These are phyloP conservation scores for Gymnopilus dilepis DNA, from an alignment of 768 basidiomycete genomes.

Conservation along the genomic window DNA sequence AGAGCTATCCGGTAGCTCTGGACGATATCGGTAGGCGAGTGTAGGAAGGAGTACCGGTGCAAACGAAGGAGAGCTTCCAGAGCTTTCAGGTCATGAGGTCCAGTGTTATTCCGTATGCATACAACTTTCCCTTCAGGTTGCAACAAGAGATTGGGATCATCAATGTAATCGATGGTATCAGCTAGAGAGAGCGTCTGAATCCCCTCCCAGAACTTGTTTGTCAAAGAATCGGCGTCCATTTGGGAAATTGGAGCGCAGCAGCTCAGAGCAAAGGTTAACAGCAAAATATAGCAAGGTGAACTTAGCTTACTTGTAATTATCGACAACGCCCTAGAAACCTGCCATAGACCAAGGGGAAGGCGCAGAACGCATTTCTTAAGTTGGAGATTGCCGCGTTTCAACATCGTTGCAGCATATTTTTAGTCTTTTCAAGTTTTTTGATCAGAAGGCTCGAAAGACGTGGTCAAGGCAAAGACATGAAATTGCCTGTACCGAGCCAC, in stretches of 20 bases:
- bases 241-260: no score
- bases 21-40: slow-evolving; percentile 3
- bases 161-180: neutral
- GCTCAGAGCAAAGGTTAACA: no score
- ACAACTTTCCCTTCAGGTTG: neutral
- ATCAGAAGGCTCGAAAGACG: no score
- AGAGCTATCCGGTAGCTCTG: neutral
- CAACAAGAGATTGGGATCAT: neutral
- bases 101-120: neutral
- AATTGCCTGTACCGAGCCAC: no score
- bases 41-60: slow-evolving; percentile 8
- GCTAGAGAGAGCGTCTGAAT: neutral
- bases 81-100: neutral
- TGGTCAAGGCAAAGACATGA: no score
- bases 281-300: no score
- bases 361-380: neutral
- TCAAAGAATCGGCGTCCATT: neutral
- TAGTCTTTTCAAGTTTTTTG: no score
- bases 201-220: neutral
- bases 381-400: no score
- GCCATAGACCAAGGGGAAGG: no score
- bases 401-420: no score
- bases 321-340: no score
- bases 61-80: slow-evolving; percentile 7
- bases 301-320: no score